Evolutionary conservation across 768 basidiomycete genomes (phyloP).

Genomic region (Podaxis carcinomalis): DNA sequence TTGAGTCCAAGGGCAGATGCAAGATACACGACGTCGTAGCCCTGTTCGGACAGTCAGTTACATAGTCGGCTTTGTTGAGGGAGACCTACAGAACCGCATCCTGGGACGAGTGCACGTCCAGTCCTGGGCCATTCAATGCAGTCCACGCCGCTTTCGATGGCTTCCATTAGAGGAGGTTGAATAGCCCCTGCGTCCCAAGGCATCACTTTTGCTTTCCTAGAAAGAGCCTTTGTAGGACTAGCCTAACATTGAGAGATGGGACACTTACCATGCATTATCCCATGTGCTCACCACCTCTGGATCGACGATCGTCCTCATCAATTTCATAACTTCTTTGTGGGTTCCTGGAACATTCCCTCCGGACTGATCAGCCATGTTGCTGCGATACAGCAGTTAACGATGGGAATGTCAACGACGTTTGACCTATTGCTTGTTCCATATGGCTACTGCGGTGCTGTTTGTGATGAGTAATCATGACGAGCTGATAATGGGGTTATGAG

Average conservation of each 20-base stretch:
- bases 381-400: background rate
- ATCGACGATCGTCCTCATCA: background rate
- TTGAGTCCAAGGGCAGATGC: constrained; percentile 44
- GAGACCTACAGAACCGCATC: constrained; percentile 44
- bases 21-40: constrained; percentile 56
- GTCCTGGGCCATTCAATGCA: constrained; percentile 37
- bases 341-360: background rate
- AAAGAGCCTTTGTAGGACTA: background rate
- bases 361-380: background rate
- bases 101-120: constrained; percentile 29
- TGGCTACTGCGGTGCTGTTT: background rate
- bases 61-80: background rate
- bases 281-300: background rate
- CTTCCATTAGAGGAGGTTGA: constrained; percentile 53
- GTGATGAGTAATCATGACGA: background rate
- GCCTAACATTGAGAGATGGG: background rate
- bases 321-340: background rate
- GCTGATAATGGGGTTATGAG: background rate
- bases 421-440: background rate
- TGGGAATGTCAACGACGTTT: background rate
- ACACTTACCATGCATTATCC: constrained; percentile 1
- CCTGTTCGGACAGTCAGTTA: constrained; percentile 31
- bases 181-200: constrained; percentile 60
- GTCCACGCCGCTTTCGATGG: constrained; percentile 36
- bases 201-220: constrained; percentile 44